Evolutionary conservation across 2,329 filamentous ascomycete species (phyloP), one percentile per base, ranked within the genome.

Genomic region (Curvularia spicifera): DNA sequence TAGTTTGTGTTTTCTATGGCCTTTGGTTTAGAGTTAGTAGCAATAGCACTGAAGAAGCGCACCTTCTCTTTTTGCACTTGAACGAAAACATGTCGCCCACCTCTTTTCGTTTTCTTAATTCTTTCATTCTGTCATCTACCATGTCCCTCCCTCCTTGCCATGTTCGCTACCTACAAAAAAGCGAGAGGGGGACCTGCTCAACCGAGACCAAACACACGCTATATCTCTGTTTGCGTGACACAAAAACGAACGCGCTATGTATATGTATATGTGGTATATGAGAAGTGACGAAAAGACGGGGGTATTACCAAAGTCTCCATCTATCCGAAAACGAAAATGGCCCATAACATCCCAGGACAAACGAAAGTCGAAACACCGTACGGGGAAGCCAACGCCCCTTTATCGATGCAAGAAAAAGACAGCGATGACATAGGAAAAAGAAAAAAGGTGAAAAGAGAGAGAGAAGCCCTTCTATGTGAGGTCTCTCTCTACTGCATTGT

Each of bases 291-390:
- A 26, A 49, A 26, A 18, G 29, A 56, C 53, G 24, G 54, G 60
- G 60, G 60, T 63, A 63, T 63, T 61, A 63, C 60, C 60, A 61
- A 54, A 31, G 20, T 42, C 20, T 54, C 54, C 56, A 58, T 63
- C 54, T 54, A 51, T 47, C 48, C 57, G 12, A n/a, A 57, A 53
- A 54, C 39, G 52, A 40, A 55, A 42, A 28, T 33, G 35, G 47
- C 29, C 9, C 29, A 31, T 31, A 31, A 31, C 29, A 31, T 31
- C 29, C 29, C 29, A 31, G 29, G 29, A 31, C 29, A 31, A 31
- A 31, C 26, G 26, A 28, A 28, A 28, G 26, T 28, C 26, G 6
- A 28, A 28, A 56, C 24, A 35, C 44, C 55, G 42, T 35, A 37
- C 33, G n/a, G 31, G 13, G 31, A 33, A 20, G 28, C 2, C 7